These are phyloP conservation scores for Agarophyton chilense DNA, from an alignment of 23 red algal species.

Conservation along the genomic window DNA sequence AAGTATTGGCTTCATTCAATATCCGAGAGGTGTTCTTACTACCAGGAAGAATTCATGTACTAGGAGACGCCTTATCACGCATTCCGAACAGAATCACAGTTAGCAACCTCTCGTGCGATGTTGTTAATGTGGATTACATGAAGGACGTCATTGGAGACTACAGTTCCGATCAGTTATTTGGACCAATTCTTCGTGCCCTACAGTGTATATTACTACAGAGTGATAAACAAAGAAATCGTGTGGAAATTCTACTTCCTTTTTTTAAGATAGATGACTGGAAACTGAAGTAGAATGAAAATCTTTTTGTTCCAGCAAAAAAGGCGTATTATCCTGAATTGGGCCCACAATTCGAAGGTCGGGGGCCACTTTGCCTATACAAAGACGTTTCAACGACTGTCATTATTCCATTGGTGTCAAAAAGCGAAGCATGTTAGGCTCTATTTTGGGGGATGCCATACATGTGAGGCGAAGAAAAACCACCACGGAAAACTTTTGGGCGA, in stretches of 20 bases:
- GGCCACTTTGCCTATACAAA: slow-evolving; percentile 41
- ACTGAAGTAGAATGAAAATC: slow-evolving; percentile 11
- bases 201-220: neutral
- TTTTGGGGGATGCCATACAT: neutral
- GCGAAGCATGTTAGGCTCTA: neutral
- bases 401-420: slow-evolving; percentile 20
- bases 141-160: neutral
- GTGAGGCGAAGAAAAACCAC: slow-evolving; percentile 1
- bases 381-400: neutral
- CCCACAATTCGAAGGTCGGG: slow-evolving; percentile 12
- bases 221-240: neutral
- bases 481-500: neutral
- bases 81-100: too few species aligned
- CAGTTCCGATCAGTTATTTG: neutral
- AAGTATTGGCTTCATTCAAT: slow-evolving; percentile 10
- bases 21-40: neutral
- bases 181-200: neutral
- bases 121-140: too few species aligned
- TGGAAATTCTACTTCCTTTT: slow-evolving; percentile 1
- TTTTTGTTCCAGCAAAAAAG: neutral
- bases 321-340: neutral
- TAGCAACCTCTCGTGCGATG: too few species aligned
- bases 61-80: too few species aligned
- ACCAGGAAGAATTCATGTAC: neutral
- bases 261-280: neutral